phyloP scores from a whole-genome alignment of 768 basidiomycete genomes.

The Paxillus rubicundulus region DNA sequence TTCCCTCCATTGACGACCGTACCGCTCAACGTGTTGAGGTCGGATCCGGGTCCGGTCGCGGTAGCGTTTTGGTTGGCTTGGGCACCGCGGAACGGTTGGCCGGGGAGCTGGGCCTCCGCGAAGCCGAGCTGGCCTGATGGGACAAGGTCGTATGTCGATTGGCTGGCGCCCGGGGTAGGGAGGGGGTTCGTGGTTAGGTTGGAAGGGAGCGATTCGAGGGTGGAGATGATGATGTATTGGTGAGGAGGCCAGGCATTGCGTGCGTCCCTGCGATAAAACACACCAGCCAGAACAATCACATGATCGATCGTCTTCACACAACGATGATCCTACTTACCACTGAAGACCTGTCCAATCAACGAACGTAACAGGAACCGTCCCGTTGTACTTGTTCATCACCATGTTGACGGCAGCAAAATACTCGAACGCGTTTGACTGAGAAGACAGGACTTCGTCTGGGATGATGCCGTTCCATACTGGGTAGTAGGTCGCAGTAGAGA shows the following conservation, averaged over 20 bases:
- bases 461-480: conserved; percentile 87
- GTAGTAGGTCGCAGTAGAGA: conserved; percentile 77
- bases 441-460: conserved; percentile 62
- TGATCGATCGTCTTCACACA: background rate
- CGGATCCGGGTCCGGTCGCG: conserved; percentile 50
- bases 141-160: conserved; percentile 66
- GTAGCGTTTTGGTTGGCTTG: conserved; percentile 45
- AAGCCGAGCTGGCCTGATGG: conserved; percentile 82
- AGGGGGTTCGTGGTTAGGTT: conserved; percentile 61
- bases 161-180: conserved; percentile 47
- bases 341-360: conserved; percentile 69
- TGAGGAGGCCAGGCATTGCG: conserved; percentile 92
- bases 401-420: conserved; percentile 75
- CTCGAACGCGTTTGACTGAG: conserved; percentile 59
- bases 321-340: conserved; percentile 50
- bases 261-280: conserved; percentile 53
- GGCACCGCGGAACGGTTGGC: conserved; percentile 50
- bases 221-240: conserved; percentile 76
- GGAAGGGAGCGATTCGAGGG: conserved; percentile 69
- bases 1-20: conserved; percentile 71
- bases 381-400: conserved; percentile 83
- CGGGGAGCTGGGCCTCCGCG: conserved; percentile 64
- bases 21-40: conserved; percentile 54
- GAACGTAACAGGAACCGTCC: conserved; percentile 80
- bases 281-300: background rate